Evolutionary conservation across 1,139 yeast genomes (phyloP), one percentile per base, ranked within the genome.

Genomic region (Arxiozyma telluris): DNA sequence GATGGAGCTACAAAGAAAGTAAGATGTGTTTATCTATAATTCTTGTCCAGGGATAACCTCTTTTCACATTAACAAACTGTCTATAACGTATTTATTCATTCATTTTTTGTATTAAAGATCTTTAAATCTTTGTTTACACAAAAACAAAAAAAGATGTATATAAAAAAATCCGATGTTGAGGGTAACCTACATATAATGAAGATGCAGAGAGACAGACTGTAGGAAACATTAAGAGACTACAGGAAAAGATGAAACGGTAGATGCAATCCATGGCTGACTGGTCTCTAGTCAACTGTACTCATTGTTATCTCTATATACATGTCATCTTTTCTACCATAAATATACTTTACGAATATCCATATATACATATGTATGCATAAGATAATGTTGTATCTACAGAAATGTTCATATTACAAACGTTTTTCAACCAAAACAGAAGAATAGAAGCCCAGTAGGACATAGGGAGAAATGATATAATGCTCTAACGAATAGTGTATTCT

Each of bases 401-500:
- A 34, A 34, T 4, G 4, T 34, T 34, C 17, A 15, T 15, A 6
- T 15, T 4, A 11, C 39, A n/a, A 15, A 34, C 8, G 3, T 11
- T 34, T 3, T 15, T 34, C n/a, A 34, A 11, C 39, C 17, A 15
- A 34, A 4, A 34, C 39, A 15, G n/a, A 15, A 34, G n/a, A 15
- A 34, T 12, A 34, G n/a, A 34, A 34, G 6, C 12, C n/a, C 39
- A 15, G 6, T 2, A 34, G 39, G n/a, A 34, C 2, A 15, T 12
- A 2, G 4, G n/a, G 39, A 6, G 39, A 34, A 34, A 34, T 34
- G 4, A 34, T 15, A 34, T 15, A 15, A 34, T 8, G 55, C 44
- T 25, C 7, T 44, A 27, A 44, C 47, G 47, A 45, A 45, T 27
- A 1, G 61, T 61, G 47, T 56, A 63, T 45, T 63, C 65, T 25